Conservation (phyloP, 768 basidiomycete genomes). For the Mycena haematopus region DNA sequence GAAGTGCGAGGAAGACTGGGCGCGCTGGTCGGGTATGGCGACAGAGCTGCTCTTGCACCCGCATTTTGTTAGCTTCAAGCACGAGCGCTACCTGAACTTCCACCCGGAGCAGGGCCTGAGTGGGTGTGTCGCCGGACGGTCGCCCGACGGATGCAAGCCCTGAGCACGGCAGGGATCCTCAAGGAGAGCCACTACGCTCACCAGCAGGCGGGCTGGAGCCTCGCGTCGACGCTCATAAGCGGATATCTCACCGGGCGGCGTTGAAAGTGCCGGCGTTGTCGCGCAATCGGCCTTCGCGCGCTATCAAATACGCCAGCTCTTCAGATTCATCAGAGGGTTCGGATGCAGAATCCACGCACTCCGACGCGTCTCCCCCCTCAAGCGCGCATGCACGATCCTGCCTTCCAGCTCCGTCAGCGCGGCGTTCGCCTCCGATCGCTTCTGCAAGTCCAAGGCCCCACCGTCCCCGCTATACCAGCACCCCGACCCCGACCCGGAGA, state of each 20-base stretch:
- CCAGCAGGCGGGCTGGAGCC: background rate
- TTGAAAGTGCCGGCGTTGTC: too few species aligned
- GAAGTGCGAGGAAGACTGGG: slow-evolving; percentile 13
- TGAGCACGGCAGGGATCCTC: background rate
- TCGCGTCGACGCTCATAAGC: slow-evolving; percentile 5
- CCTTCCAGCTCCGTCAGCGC: background rate
- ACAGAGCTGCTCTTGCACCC: background rate
- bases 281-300: too few species aligned
- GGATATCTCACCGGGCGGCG: slow-evolving; percentile 7
- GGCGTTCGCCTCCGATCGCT: background rate
- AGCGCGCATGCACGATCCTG: background rate
- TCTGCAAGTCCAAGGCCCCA: too few species aligned
- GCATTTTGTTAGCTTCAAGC: background rate
- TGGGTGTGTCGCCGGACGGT: slow-evolving; percentile 8
- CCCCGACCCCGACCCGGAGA: background rate
- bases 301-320: too few species aligned
- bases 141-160: background rate
- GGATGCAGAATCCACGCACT: background rate
- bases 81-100: background rate
- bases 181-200: background rate
- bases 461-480: background rate
- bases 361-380: slow-evolving; percentile 2
- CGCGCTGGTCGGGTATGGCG: background rate
- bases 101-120: slow-evolving; percentile 11
- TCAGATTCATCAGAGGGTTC: background rate